Evolutionary conservation across 2,329 filamentous ascomycete genomes (phyloP).

Genomic region (Colletotrichum lini): DNA sequence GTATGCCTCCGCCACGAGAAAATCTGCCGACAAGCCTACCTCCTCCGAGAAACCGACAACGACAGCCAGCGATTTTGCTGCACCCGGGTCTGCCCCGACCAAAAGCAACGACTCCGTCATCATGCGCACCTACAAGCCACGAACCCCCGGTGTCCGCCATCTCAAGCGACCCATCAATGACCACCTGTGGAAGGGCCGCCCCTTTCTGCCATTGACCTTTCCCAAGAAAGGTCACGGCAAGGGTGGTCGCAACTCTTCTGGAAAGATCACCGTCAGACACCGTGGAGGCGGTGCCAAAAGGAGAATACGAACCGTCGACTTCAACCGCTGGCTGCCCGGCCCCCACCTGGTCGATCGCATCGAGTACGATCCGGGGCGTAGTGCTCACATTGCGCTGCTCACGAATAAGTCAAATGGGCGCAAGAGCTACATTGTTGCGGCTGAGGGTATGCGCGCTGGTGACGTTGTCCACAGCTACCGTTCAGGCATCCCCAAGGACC

Average conservation of each 20-base stretch:
- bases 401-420: slow-evolving; percentile 80
- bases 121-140: slow-evolving; percentile 91
- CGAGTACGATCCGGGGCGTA: slow-evolving; percentile 95
- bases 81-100: slow-evolving; percentile 45
- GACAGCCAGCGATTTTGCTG: slow-evolving; percentile 41
- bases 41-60: slow-evolving; percentile 42
- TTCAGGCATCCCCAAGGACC: slow-evolving; percentile 86
- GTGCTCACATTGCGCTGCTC: slow-evolving; percentile 91
- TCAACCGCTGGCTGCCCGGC: slow-evolving; percentile 82
- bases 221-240: slow-evolving; percentile 94
- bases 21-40: slow-evolving; percentile 19
- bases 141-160: slow-evolving; percentile 93
- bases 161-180: slow-evolving; percentile 94
- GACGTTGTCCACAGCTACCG: slow-evolving; percentile 95
- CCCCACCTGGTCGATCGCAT: slow-evolving; percentile 93
- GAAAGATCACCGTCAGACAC: slow-evolving; percentile 89
- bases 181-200: slow-evolving; percentile 95
- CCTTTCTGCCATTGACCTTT: slow-evolving; percentile 86
- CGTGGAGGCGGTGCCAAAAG: slow-evolving; percentile 93
- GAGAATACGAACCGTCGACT: slow-evolving; percentile 93
- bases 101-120: slow-evolving; percentile 56
- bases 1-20: slow-evolving; percentile 34
- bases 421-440: slow-evolving; percentile 94
- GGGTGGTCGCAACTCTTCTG: slow-evolving; percentile 91
- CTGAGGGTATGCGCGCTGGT: slow-evolving; percentile 92